Base-by-base conservation (phyloP, 1,139 yeast genomes). In the Lodderomyces orthopsilosis region DNA sequence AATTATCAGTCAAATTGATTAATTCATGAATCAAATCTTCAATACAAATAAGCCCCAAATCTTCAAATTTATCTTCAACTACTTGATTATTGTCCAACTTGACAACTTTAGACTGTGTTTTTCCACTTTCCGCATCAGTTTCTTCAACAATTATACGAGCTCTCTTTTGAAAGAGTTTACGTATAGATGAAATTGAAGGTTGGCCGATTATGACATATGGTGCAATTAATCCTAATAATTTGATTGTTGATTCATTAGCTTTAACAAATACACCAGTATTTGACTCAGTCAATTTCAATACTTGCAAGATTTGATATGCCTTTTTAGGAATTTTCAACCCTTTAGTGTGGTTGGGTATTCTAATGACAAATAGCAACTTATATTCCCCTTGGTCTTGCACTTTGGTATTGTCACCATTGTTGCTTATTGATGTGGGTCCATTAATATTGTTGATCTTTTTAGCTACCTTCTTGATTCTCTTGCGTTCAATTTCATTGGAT, bases 1-100 rank as follows among this genome's bases (percentile, higher is more conserved):
- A 85, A 51, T 75, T 68, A 28, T 79, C 86, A 21, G 89, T 85
- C 53, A 84, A 58, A 15, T 80, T 63, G 33, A 70, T 74, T 45
- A 85, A 71, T 62, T 85, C 93, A 58, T 83, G 88, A 45, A 85
- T 77, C 46, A 85, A 71, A 63, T 85, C 95, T 65, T 85, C 94
- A 35, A 83, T 76, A 77, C 95, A 85, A 51, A 85, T 80, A 50
- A 83, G 70, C 14, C 93, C 93, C 45, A 71, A 66, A 32, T 80
- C 81, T 38, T 67, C 71, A 49, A 85, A 72, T 57, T 73, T 69
- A 55, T 85, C 90, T 66, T 85, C 95, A 40, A 85, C 84, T 37
- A 81, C 65, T 54, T 79, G 83, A 67, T 85, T 85, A 63, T 83
- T 88, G 59, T 85, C 86, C 54, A 85, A 66, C 50, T 79, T 74